Evolutionary conservation across 495 filamentous ascomycete genomes (phyloP), one percentile per base, ranked within the genome.

Genomic region (Ramalina intermedia): DNA sequence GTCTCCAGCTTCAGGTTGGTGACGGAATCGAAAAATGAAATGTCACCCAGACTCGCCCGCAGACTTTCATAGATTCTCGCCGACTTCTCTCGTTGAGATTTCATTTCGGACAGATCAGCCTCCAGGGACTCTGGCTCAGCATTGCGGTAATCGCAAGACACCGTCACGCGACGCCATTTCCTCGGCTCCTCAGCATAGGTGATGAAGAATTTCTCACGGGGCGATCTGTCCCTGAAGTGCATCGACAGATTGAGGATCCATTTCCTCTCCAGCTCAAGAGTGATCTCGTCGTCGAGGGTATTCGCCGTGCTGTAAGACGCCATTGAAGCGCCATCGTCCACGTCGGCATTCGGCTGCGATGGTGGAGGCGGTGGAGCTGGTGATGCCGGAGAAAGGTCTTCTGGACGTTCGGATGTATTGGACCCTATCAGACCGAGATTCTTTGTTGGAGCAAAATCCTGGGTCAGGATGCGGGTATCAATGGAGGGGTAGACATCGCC

Each of bases 201-300:
- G 48, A 98, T 82, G 66, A 98, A 98, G 69, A 98, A 96, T 64
- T 98, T 96, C 65, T 96, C 91, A 37, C 93, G 79, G 47, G 84
- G 87, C 11, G 91, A 94, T 53, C 84, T 82, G 65, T 98, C 91
- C 44, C 90, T 82, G 61, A 96, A 96, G 67, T 94, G 87, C 91
- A 98, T 96, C 66, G 88, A 95, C 48, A 98, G 72, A 58, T 98
- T 98, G 52, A 98, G 71, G 49, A 96, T 96, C 91, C 91, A 98
- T 62, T 78, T 80, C 49, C 73, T 72, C 55, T 96, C 88, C 53
- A 95, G 70, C 65, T 96, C 91, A 52, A 82, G 76, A 48, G 78
- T 80, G 49, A 94, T 69, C 52, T 76, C 71, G 48, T 74, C 71
- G 27, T 78, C 74, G 49, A 75, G 69, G 8, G 44, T 47, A 8